Conservation (phyloP, 2,329 filamentous ascomycete genomes). For the Hypoxylon sp. region DNA sequence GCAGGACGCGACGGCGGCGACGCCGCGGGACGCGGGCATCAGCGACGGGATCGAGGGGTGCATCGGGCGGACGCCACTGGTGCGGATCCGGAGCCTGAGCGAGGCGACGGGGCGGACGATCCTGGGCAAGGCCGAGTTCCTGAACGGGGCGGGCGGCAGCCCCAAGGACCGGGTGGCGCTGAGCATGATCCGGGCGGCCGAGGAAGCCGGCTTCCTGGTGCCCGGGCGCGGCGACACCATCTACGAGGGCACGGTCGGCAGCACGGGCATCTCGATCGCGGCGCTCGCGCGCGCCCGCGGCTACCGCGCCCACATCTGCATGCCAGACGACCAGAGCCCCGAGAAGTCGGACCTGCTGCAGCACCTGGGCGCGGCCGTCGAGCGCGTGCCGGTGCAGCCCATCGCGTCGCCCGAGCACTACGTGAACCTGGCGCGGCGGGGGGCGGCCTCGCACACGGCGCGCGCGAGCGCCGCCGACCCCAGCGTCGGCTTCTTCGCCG, state of each 20-base stretch:
- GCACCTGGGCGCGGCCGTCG: slow-evolving; percentile 91
- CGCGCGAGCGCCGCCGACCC: slow-evolving; percentile 60
- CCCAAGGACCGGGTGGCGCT: slow-evolving; percentile 96
- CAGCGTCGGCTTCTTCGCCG: slow-evolving; percentile 88
- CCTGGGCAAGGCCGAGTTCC: slow-evolving; percentile 92
- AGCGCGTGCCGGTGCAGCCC: slow-evolving; percentile 87
- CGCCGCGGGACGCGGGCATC: slow-evolving; percentile 52
- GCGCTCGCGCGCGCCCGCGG: slow-evolving; percentile 87
- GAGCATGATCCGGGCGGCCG: slow-evolving; percentile 84
- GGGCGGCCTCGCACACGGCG: slow-evolving; percentile 77
- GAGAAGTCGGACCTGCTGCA: slow-evolving; percentile 91
- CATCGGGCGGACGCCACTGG: slow-evolving; percentile 91
- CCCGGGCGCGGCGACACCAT: slow-evolving; percentile 90
- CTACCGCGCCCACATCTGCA: slow-evolving; percentile 94
- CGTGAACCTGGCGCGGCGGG: slow-evolving; percentile 85
- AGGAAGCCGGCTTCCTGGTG: slow-evolving; percentile 75
- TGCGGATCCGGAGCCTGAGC: slow-evolving; percentile 85
- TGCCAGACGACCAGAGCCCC: slow-evolving; percentile 88
- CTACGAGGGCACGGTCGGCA: slow-evolving; percentile 96
- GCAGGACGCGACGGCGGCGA: slow-evolving; percentile 33
- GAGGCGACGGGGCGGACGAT: slow-evolving; percentile 88
- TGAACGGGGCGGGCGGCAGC: slow-evolving; percentile 92
- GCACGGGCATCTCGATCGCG: slow-evolving; percentile 93
- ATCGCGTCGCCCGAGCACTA: slow-evolving; percentile 95
- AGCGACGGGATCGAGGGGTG: slow-evolving; percentile 85